Conservation (phyloP, 2,329 filamentous ascomycete species). For the Epichloe sibirici region DNA sequence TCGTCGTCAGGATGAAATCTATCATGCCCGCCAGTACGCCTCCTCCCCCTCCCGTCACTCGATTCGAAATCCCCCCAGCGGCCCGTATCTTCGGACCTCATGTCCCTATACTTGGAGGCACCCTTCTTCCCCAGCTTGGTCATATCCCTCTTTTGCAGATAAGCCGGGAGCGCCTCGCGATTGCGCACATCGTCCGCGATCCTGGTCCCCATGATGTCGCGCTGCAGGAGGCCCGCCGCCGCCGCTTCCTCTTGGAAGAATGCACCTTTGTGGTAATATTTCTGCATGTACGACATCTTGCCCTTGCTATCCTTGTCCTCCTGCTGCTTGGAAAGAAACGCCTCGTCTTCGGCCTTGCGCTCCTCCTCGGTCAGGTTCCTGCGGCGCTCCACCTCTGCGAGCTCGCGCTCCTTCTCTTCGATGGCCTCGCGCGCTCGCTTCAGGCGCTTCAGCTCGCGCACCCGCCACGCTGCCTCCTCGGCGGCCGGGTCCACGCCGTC, state of each 20-base stretch:
- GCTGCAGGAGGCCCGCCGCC: constrained; percentile 60
- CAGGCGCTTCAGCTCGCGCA: constrained; percentile 80
- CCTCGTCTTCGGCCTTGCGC: constrained; percentile 72
- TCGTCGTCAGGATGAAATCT: constrained; percentile 55
- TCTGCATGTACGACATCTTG: constrained; percentile 83
- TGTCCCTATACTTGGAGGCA: constrained; percentile 77
- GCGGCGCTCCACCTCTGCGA: constrained; percentile 79
- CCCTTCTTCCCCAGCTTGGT: constrained; percentile 89
- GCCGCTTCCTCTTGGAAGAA: constrained; percentile 81
- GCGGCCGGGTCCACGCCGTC: constrained; percentile 79
- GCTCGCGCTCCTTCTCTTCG: constrained; percentile 70
- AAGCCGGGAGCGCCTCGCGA: constrained; percentile 74
- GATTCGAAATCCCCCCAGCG: constrained; percentile 49
- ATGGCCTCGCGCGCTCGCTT: constrained; percentile 79
- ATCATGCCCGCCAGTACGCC: constrained; percentile 41
- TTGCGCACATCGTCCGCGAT: constrained; percentile 78
- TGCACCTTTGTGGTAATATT: constrained; percentile 93
- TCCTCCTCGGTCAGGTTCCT: constrained; percentile 80
- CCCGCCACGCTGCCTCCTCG: constrained; percentile 85
- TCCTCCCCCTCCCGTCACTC: constrained; percentile 31
- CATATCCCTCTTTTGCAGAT: constrained; percentile 87
- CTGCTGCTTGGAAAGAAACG: constrained; percentile 63
- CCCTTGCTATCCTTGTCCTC: constrained; percentile 68
- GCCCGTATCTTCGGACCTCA: constrained; percentile 84
- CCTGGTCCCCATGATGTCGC: constrained; percentile 74